phyloP scores from a whole-genome alignment of 2,329 filamentous ascomycete genomes.

The Xylaria sp. region DNA sequence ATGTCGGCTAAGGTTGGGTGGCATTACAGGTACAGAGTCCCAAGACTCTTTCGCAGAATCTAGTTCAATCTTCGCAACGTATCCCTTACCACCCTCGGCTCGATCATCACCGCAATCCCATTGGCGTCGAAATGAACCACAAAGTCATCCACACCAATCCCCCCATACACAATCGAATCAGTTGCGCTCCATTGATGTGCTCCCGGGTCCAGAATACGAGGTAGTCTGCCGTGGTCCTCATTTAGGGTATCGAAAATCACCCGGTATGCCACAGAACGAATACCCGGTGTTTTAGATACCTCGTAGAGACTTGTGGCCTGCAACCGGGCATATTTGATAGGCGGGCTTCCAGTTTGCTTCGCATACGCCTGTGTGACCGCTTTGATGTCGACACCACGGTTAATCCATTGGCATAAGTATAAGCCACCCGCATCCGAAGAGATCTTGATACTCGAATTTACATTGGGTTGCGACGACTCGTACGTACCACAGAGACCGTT shows the following conservation, averaged over 20 bases:
- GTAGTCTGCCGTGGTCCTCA: background rate
- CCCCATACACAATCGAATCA: slow-evolving; percentile 15
- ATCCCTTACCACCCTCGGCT: slow-evolving; percentile 15
- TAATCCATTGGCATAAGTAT: slow-evolving; percentile 11
- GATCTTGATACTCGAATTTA: slow-evolving; percentile 21
- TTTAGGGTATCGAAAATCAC: slow-evolving; percentile 11
- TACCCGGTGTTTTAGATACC: background rate
- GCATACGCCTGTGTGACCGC: slow-evolving; percentile 10
- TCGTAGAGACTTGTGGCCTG: slow-evolving; percentile 13
- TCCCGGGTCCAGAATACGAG: slow-evolving; percentile 9
- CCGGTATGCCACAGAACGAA: slow-evolving; percentile 9
- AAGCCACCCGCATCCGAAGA: slow-evolving; percentile 16
- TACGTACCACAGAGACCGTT: slow-evolving; percentile 12
- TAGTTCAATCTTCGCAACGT: slow-evolving; percentile 4
- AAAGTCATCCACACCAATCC: slow-evolving; percentile 20
- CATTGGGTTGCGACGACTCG: background rate
- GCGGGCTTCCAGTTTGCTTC: slow-evolving; percentile 1
- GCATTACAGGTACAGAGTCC: background rate
- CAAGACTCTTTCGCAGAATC: background rate
- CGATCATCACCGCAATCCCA: slow-evolving; percentile 10
- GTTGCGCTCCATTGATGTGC: background rate
- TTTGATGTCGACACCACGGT: slow-evolving; percentile 10
- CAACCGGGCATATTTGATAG: background rate
- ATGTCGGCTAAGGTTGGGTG: background rate
- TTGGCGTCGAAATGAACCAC: slow-evolving; percentile 15